Percentiles rank a stretch among this genome's conserved stretches.
phyloP scores from a whole-genome alignment of 352 stramenopile genomes.

The Phytophthora pluvialis region DNA sequence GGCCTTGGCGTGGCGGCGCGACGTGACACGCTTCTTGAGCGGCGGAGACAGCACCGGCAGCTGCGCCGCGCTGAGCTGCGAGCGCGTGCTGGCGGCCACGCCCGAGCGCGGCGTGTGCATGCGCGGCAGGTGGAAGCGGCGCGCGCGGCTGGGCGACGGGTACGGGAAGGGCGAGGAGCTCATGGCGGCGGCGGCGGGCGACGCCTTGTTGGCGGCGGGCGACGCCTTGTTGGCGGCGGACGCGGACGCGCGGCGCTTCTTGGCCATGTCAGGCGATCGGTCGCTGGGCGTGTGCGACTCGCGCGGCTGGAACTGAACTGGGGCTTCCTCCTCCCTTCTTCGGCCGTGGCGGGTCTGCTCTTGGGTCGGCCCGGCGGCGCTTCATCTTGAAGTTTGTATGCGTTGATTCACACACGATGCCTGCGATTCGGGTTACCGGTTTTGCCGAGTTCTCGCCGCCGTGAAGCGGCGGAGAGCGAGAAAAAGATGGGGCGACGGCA shows the following conservation, averaged over 20 bases:
- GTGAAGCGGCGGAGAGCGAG: constrained; percentile 17
- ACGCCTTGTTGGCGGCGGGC: constrained; percentile 24
- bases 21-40: constrained; percentile 56
- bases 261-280: constrained; percentile 31
- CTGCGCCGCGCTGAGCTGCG: constrained; percentile 26
- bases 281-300: constrained; percentile 17
- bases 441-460: constrained; percentile 11
- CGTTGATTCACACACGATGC: constrained; percentile 1
- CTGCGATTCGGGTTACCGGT: constrained; percentile 23
- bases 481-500: constrained; percentile 19
- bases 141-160: constrained; percentile 25
- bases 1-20: constrained; percentile 38
- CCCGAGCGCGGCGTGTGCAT: constrained; percentile 34
- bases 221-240: constrained; percentile 26
- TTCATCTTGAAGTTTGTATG: constrained; percentile 41
- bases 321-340: constrained; percentile 21
- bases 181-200: constrained; percentile 24
- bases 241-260: constrained; percentile 41
- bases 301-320: constrained; percentile 31
- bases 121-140: constrained; percentile 24
- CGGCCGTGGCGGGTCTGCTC: constrained; percentile 22
- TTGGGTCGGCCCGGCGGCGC: constrained; percentile 13
- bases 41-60: constrained; percentile 52
- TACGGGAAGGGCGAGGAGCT: constrained; percentile 41
- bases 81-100: constrained; percentile 41